Conservation (phyloP, 805 yeast genomes). For the Kodamaea nitidulidarum region DNA sequence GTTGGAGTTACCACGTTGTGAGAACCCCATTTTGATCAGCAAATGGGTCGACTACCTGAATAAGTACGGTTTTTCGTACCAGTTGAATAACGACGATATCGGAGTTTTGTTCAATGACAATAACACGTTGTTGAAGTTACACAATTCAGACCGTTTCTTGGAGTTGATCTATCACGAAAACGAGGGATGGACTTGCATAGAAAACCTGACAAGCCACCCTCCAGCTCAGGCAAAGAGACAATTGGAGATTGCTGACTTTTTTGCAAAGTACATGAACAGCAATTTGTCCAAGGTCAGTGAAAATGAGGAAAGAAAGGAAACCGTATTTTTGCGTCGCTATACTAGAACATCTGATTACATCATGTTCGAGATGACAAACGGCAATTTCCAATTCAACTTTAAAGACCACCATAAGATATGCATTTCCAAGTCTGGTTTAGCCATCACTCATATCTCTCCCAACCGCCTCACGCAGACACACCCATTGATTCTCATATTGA, state of each 20-base stretch:
- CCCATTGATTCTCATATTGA: conserved; percentile 44
- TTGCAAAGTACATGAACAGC: conserved; percentile 87
- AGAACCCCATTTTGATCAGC: conserved; percentile 69
- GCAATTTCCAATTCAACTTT: conserved; percentile 90
- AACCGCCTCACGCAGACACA: conserved; percentile 66
- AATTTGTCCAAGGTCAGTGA: conserved; percentile 79
- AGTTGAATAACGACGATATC: conserved; percentile 81
- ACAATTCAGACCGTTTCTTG: conserved; percentile 62
- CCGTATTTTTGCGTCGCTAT: conserved; percentile 76
- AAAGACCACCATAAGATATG: conserved; percentile 91
- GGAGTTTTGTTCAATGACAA: conserved; percentile 89
- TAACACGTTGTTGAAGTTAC: conserved; percentile 70
- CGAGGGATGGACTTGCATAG: conserved; percentile 46
- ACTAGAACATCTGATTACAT: conserved; percentile 75
- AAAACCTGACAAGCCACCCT: conserved; percentile 40
- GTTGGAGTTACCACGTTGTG: conserved; percentile 39
- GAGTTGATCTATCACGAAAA: conserved; percentile 46
- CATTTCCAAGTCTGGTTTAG: conserved; percentile 68
- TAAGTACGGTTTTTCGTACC: conserved; percentile 93
- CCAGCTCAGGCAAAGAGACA: conserved; percentile 57
- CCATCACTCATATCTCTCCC: conserved; percentile 79
- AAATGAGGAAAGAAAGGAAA: conserved; percentile 57
- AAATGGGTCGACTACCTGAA: conserved; percentile 98
- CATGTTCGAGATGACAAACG: conserved; percentile 91
- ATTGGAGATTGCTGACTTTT: conserved; percentile 81